Percentiles rank a stretch among this genome's conserved stretches.
Conservation (phyloP, 768 basidiomycete genomes). For the Boletus coccyginus region DNA sequence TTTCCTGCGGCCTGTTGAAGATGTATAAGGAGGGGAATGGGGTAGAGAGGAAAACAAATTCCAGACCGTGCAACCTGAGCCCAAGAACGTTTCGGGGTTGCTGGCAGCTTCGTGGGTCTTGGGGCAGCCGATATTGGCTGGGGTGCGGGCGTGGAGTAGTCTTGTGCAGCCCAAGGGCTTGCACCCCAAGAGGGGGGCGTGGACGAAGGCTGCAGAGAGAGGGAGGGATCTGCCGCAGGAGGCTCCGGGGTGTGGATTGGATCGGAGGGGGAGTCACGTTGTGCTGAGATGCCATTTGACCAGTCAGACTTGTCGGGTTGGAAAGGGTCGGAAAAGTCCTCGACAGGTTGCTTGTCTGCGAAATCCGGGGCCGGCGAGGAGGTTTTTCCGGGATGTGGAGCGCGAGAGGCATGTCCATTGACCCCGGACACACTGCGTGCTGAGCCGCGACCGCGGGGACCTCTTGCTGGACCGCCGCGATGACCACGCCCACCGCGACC, state of each 20-base stretch:
- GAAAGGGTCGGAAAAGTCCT: slow-evolving; percentile 18
- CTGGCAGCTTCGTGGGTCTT: slow-evolving; percentile 53
- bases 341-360: slow-evolving; percentile 22
- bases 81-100: slow-evolving; percentile 80
- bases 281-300: slow-evolving; percentile 13
- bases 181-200: slow-evolving; percentile 36
- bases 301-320: slow-evolving; percentile 13
- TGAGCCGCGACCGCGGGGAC: slow-evolving; percentile 39
- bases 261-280: slow-evolving; percentile 17
- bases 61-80: slow-evolving; percentile 71
- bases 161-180: slow-evolving; percentile 32
- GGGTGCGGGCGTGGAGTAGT: slow-evolving; percentile 36
- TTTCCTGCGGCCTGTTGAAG: slow-evolving; percentile 58
- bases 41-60: neutral
- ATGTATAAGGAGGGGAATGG: slow-evolving; percentile 1
- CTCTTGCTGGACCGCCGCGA: slow-evolving; percentile 54
- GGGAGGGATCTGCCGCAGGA: slow-evolving; percentile 8
- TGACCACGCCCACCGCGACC: slow-evolving; percentile 60
- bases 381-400: slow-evolving; percentile 24
- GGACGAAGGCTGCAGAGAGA: slow-evolving; percentile 17
- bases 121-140: slow-evolving; percentile 13
- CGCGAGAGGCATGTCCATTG: slow-evolving; percentile 34
- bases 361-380: slow-evolving; percentile 35
- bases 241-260: slow-evolving; percentile 12
- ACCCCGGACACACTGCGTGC: slow-evolving; percentile 35